Conservation (phyloP, 495 filamentous ascomycete species). For the Penicillium diatomitis region DNA sequence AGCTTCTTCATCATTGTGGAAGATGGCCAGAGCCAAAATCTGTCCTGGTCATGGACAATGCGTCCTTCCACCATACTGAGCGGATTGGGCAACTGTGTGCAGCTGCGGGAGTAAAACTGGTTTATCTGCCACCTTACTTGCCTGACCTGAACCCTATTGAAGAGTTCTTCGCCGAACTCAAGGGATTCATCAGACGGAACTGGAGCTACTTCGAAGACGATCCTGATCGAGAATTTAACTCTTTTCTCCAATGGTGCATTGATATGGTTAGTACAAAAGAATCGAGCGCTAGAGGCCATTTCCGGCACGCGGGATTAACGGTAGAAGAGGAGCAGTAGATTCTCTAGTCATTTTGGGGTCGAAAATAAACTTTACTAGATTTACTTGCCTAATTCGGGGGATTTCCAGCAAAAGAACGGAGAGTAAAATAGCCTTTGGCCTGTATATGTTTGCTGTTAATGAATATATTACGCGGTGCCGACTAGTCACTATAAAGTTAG, state of each 20-base stretch:
- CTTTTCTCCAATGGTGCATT: not conserved
- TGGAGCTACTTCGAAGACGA: not conserved
- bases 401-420: no score
- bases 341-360: no score
- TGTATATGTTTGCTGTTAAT: no score
- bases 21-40: not conserved
- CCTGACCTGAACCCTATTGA: conserved; percentile 12
- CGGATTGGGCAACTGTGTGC: conserved; percentile 22
- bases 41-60: no score
- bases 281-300: not conserved
- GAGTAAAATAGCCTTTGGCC: no score
- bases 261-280: not conserved
- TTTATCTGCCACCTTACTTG: conserved; percentile 13
- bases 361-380: no score
- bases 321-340: not conserved
- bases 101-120: conserved; percentile 21
- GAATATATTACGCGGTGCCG: no score
- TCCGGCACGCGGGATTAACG: not conserved
- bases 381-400: no score
- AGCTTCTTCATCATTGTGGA: not conserved
- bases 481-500: no score
- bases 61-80: not conserved
- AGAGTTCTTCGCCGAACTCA: conserved; percentile 6
- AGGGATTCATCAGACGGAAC: not conserved
- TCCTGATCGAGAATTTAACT: not conserved